Base-by-base conservation (phyloP, 2,329 filamentous ascomycete species). In the Emmonsiellopsis sp. region DNA sequence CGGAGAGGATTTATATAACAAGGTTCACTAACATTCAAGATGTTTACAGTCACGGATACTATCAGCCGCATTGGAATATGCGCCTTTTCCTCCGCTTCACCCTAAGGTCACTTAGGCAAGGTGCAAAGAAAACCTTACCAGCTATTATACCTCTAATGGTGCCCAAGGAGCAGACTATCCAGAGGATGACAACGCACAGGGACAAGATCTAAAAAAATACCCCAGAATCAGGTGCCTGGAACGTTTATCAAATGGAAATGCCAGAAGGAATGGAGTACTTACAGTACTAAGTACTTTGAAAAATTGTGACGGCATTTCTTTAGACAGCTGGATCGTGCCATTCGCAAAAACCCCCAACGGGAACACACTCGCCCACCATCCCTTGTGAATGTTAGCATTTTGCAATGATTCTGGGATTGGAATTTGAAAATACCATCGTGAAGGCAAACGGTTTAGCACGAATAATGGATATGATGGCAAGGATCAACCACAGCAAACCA, bases 321-420 rank as follows among this genome's bases (percentile, higher is more conserved):
- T 66, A 1, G 76, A 79, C 42, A 72, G 62, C 42, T 68, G 63
- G 38, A 68, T 67, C 3, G 70, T 72, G 54, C 66, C 73, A 7
- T 76, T 65, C 0, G 80, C 73, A 63, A 77, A 82, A 0, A 82
- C 80, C 2, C 80, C 81, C 2, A 81, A 60, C 0, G 80, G 81
- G 58, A 83, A 83, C 0, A 76, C 80, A 55, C 82, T 82, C 2
- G 77, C 78, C 79, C 79, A 83, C 79, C 80, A 81, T 11, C 80
- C 80, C 20, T 26, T 26, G 20, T 26, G 20, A 26, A 26, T 26
- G 20, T 26, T 26, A 26, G 20, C 3, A 26, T 26, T 26, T 26
- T 26, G 20, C 20, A 26, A 26, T 26, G 20, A 26, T 5, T 26
- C 20, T 26, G 20, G 20, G 20, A 26, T 26, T 26, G 20, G 20